These are phyloP conservation scores for Penicillium brasilianum DNA, from an alignment of 2,329 filamentous ascomycete genomes.

Conservation along the genomic window DNA sequence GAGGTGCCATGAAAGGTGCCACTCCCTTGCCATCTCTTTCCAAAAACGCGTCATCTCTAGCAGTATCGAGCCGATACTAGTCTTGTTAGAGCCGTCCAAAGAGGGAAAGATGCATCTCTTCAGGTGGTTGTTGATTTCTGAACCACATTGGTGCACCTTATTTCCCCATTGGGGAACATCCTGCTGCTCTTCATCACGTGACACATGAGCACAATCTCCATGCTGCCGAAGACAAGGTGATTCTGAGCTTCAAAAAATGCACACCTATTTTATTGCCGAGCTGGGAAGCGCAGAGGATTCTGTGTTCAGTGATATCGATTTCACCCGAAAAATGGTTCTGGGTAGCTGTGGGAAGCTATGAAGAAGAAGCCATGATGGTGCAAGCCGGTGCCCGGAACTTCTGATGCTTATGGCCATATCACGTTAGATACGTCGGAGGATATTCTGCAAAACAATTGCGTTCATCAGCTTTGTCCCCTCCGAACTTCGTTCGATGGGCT, in stretches of 20 bases:
- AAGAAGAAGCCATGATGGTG: no score
- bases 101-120: neutral
- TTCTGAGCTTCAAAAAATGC: no score
- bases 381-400: neutral
- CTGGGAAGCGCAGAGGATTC: no score
- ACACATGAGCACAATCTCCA: no score
- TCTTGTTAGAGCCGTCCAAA: neutral
- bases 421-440: neutral
- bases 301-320: no score
- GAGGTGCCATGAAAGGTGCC: neutral
- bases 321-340: no score
- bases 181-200: neutral
- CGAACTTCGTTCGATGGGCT: neutral
- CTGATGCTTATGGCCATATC: neutral
- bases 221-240: no score
- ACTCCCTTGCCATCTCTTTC: neutral
- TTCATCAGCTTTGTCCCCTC: neutral
- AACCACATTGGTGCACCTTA: neutral
- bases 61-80: neutral
- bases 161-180: neutral
- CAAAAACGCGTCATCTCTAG: neutral
- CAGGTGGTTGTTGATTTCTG: neutral
- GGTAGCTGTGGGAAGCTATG: no score
- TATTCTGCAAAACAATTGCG: neutral
- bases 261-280: no score